Evolutionary conservation across 371 early-diverging fungal genomes (phyloP).

Genomic region (Scutellospora calospora): DNA sequence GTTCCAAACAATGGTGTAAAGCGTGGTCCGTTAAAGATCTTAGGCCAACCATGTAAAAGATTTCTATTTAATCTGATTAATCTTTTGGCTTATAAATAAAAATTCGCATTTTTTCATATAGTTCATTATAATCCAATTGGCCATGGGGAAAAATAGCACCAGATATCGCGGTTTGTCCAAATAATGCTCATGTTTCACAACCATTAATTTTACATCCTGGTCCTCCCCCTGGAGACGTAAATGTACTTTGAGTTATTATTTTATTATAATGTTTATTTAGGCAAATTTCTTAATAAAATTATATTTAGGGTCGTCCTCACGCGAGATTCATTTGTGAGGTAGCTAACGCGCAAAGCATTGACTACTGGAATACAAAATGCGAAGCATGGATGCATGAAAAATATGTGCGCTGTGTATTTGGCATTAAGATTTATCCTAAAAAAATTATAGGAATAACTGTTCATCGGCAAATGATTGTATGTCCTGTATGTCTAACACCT

Average conservation of each 20-base stretch:
- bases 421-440: conserved; percentile 25
- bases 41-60: conserved; percentile 28
- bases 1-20: not conserved
- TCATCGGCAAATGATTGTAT: not conserved
- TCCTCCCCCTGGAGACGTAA: not conserved
- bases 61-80: conserved; percentile 8
- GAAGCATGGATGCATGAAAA: conserved; percentile 4
- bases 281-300: conserved; percentile 32
- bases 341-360: not conserved
- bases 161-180: conserved; percentile 27
- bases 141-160: conserved; percentile 28
- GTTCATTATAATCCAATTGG: conserved; percentile 33
- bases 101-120: conserved; percentile 35
- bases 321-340: conserved; percentile 33
- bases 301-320: conserved; percentile 11
- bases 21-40: not conserved
- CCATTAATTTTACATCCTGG: not conserved
- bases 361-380: conserved; percentile 3
- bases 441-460: not conserved
- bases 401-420: conserved; percentile 36
- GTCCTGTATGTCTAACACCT: not conserved
- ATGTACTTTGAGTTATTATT: not conserved
- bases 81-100: conserved; percentile 11
- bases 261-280: not conserved
- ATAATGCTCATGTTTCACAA: not conserved